Evolutionary conservation across 495 filamentous ascomycete species (phyloP), one percentile per base, ranked within the genome.

Genomic region (Lophiostoma macrostomum): DNA sequence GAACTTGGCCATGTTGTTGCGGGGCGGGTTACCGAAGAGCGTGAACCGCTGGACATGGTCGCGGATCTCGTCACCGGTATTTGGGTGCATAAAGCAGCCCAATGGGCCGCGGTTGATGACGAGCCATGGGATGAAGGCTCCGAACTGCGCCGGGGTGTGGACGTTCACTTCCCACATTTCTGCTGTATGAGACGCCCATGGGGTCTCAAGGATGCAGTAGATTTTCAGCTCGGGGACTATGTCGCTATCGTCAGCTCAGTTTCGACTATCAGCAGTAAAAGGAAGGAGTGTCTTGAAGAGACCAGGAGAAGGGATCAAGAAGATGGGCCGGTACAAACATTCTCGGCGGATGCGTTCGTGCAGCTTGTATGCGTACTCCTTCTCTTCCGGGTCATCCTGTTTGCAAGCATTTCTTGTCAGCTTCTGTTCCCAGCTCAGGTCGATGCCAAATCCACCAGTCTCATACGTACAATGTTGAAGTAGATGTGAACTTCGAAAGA

Each of bases 201-300:
- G 39, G 5, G 39, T 42, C 39, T 42, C 39, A 5, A 5, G 16
- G 16, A 42, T 42, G 39, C 39, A 16, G 16, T 42, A 42, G 5
- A 25, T 42, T 42, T 16, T 42, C 39, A 42, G 16, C 39, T 42
- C 39, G 20, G 39, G 39, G 39, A 42, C 39, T 42, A 42, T 42
- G 5, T 42, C 5, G 39, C 20, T 42, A 16, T 6, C 5, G 16
- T 6, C 39, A 5, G 39, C 39, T 42, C 14, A 42, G 39, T 42
- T 42, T 25, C 5, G 39, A 42, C 5, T 42, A n/a, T n/a, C n/a
- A n/a, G n/a, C n/a, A n/a, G n/a, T n/a, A n/a, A n/a, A n/a, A n/a
- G n/a, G n/a, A n/a, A n/a, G n/a, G n/a, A n/a, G n/a, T n/a, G n/a
- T n/a, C n/a, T n/a, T n/a, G n/a, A n/a, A n/a, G n/a, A n/a, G n/a